Evolutionary conservation across 1,139 yeast species (phyloP), one percentile per base, ranked within the genome.

Genomic region (Nakaseomyces delphensis): DNA sequence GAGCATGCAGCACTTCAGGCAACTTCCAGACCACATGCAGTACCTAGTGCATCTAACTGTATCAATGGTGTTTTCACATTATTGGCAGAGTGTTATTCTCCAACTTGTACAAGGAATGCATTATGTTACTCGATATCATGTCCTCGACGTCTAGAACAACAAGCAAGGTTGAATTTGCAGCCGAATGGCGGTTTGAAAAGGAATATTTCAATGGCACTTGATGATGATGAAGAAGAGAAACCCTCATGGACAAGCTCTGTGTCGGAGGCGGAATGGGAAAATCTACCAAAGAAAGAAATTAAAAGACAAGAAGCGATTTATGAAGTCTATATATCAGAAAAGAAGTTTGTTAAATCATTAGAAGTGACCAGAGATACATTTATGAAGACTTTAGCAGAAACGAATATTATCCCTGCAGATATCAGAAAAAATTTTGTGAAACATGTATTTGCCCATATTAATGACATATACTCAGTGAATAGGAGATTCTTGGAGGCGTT

Each of bases 71-170:
- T 91, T 4, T 93, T 91, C 60, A 89, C 96, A 1, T 69, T 91
- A 38, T 68, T 91, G 49, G 85, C 97, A 0, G 96, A 89, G 56
- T 91, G 98, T 65, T 91, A 91, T 59, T 87, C 96, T 0, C 95
- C 98, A 28, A 91, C 98, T 0, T 91, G 98, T 66, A 82, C 95
- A 3, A 70, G 95, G 43, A 94, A 86, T 57, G 72, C 77, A 29
- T 68, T 91, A 36, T 91, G 98, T 65, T 91, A 91, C 64, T 83
- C 95, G 43, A 89, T 91, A 53, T 94, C 96, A n/a, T 91, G 98
- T 66, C 98, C 98, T 9, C 75, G 96, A 53, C 75, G 98, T 51
- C 69, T 91, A 40, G 98, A 91, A 63, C 98, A 91, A 62, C 97
- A 91, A 59, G 96, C 96, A 2, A 71, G 97, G 45, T 71, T 86